phyloP scores from a whole-genome alignment of 208 protist genomes.

The Porcisia deanei region DNA sequence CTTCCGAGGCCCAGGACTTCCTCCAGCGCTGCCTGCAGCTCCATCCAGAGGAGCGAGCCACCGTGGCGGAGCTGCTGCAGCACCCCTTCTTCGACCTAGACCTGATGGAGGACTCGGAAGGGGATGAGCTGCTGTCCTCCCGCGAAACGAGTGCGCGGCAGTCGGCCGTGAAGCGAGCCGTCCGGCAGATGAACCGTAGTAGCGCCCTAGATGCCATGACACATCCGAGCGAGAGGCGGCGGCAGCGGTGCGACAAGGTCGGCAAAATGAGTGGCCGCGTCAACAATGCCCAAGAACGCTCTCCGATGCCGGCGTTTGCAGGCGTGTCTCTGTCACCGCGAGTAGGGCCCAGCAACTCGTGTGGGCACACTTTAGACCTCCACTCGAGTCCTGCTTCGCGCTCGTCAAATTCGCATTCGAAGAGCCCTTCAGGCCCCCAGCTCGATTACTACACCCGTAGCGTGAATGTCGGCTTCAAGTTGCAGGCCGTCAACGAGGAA shows the following conservation, averaged over 20 bases:
- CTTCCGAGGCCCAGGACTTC: conserved; percentile 63
- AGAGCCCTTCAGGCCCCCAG: conserved; percentile 37
- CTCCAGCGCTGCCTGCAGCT: conserved; percentile 57
- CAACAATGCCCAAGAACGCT: neutral
- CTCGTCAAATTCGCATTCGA: conserved; percentile 26
- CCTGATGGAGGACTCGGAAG: conserved; percentile 38
- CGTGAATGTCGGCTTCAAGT: conserved; percentile 26
- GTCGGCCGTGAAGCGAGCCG: conserved; percentile 41
- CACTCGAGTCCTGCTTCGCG: neutral
- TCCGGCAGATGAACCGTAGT: conserved; percentile 20
- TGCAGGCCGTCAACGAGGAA: conserved; percentile 32
- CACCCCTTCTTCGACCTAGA: conserved; percentile 79
- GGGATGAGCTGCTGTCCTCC: conserved; percentile 51
- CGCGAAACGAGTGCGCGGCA: conserved; percentile 33
- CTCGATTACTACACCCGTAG: conserved; percentile 35
- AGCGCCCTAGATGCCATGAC: neutral
- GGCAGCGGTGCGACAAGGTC: neutral
- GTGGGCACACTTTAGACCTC: neutral
- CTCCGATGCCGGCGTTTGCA: neutral
- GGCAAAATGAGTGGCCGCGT: neutral
- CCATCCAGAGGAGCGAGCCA: conserved; percentile 60
- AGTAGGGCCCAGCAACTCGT: neutral
- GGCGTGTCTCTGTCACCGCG: conserved; percentile 6
- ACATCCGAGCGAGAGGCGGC: neutral
- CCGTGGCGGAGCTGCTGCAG: conserved; percentile 62